A percentile compares a stretch with the other conserved stretches of the same genome.
phyloP scores from a whole-genome alignment of 176 grass and related monocot species.

The Musa itinerans region DNA sequence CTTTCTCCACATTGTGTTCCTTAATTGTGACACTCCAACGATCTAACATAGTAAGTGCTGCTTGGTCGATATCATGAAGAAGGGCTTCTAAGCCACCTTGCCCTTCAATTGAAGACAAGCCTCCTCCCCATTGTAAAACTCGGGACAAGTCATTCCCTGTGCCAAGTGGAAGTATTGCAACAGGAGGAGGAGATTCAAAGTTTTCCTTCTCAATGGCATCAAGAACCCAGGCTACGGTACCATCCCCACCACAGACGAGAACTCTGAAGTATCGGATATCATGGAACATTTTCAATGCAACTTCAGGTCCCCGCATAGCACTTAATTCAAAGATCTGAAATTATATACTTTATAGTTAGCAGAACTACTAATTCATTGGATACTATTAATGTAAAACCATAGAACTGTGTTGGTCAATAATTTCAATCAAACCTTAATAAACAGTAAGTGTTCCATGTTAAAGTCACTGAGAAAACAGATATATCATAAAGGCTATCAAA shows the following conservation, averaged over 20 bases:
- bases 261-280: slow-evolving; percentile 72
- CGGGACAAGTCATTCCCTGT: slow-evolving; percentile 85
- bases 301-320: slow-evolving; percentile 65
- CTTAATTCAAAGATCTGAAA: slow-evolving; percentile 86
- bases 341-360: slow-evolving; percentile 7
- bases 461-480: too few relatives aligned
- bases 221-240: slow-evolving; percentile 83
- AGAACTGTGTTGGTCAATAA: too few relatives aligned
- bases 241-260: slow-evolving; percentile 94
- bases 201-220: slow-evolving; percentile 79
- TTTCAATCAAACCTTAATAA: too few relatives aligned
- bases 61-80: slow-evolving; percentile 62
- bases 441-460: too few relatives aligned
- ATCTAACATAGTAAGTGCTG: slow-evolving; percentile 80
- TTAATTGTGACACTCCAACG: slow-evolving; percentile 72
- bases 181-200: slow-evolving; percentile 83
- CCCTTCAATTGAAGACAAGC: slow-evolving; percentile 67
- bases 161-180: slow-evolving; percentile 84
- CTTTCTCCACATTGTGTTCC: slow-evolving; percentile 34
- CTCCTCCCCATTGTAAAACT: slow-evolving; percentile 75
- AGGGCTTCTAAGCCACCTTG: slow-evolving; percentile 65
- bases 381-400: too few relatives aligned
- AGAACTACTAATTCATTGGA: neutral
- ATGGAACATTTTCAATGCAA: slow-evolving; percentile 57
- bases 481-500: too few relatives aligned